Conservation (phyloP, 257 asterid species). For the Sherardia arvensis region DNA sequence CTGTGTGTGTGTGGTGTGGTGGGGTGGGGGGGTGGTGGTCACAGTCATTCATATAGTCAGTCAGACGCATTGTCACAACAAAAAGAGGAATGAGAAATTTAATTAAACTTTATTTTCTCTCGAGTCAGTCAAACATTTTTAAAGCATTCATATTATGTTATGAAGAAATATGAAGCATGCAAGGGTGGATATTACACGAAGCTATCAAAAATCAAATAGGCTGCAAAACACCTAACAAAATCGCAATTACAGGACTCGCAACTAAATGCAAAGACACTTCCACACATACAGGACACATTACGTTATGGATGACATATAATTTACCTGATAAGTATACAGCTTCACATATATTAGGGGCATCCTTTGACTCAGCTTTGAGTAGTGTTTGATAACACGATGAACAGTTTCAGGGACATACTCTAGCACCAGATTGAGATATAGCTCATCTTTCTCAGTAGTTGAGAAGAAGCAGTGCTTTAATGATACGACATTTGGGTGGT, state of each 20-base stretch:
- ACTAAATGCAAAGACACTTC: neutral
- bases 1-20: too few relatives aligned
- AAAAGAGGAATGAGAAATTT: too few relatives aligned
- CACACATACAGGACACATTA: neutral
- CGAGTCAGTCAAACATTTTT: neutral
- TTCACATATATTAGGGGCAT: constrained; percentile 83
- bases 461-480: constrained; percentile 96
- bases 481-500: constrained; percentile 90
- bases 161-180: neutral
- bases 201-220: neutral
- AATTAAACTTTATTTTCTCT: too few relatives aligned
- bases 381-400: constrained; percentile 84
- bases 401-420: constrained; percentile 97
- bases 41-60: too few relatives aligned
- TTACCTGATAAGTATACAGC: constrained; percentile 87
- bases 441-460: constrained; percentile 88
- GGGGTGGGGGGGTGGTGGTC: too few relatives aligned
- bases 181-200: neutral
- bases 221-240: neutral
- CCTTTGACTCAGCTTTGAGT: constrained; percentile 83
- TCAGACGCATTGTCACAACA: neutral
- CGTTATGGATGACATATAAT: constrained; percentile 3
- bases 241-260: neutral
- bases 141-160: neutral
- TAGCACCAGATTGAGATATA: constrained; percentile 85